A percentile compares a stretch with the other conserved stretches of the same genome.
Evolutionary conservation across 352 stramenopile species (phyloP).

Genomic region (Phytophthora pluvialis): DNA sequence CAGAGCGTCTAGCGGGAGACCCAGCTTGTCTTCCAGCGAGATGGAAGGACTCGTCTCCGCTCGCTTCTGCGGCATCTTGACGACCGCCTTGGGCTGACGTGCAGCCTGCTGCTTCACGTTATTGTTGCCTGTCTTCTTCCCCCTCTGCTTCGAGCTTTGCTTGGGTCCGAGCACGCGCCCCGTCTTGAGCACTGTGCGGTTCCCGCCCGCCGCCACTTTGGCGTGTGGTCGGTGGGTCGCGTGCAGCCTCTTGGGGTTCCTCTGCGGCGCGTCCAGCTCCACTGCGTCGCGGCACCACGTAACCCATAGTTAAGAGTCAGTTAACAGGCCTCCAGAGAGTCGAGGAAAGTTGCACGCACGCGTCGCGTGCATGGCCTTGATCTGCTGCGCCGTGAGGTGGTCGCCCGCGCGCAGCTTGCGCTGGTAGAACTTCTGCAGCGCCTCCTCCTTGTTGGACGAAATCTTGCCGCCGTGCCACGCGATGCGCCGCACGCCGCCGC

Average conservation of each 20-base stretch:
- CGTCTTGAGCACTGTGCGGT: slow-evolving; percentile 62
- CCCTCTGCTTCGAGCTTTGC: slow-evolving; percentile 22
- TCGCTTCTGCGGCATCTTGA: slow-evolving; percentile 32
- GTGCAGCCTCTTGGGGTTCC: slow-evolving; percentile 57
- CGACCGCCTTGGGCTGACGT: slow-evolving; percentile 35
- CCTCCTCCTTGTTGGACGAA: slow-evolving; percentile 86
- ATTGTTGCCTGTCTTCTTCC: slow-evolving; percentile 20
- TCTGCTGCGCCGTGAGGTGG: slow-evolving; percentile 55
- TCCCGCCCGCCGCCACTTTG: slow-evolving; percentile 45
- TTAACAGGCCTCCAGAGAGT: background rate
- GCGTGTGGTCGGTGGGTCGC: slow-evolving; percentile 49
- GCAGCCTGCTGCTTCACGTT: slow-evolving; percentile 34
- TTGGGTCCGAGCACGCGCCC: slow-evolving; percentile 70
- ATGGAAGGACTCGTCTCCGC: slow-evolving; percentile 29
- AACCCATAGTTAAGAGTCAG: slow-evolving; percentile 10
- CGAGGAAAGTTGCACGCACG: slow-evolving; percentile 30
- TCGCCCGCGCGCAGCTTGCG: slow-evolving; percentile 65
- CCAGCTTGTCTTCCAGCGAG: slow-evolving; percentile 68
- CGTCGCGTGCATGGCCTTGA: slow-evolving; percentile 50
- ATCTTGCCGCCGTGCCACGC: slow-evolving; percentile 85
- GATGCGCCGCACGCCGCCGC: slow-evolving; percentile 44
- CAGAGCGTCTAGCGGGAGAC: slow-evolving; percentile 70
- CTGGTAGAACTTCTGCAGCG: slow-evolving; percentile 86
- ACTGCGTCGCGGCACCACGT: slow-evolving; percentile 20
- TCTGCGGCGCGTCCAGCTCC: slow-evolving; percentile 12